These are phyloP conservation scores for Fusarium sp. DNA, from an alignment of 2,329 filamentous ascomycete species.

Conservation along the genomic window DNA sequence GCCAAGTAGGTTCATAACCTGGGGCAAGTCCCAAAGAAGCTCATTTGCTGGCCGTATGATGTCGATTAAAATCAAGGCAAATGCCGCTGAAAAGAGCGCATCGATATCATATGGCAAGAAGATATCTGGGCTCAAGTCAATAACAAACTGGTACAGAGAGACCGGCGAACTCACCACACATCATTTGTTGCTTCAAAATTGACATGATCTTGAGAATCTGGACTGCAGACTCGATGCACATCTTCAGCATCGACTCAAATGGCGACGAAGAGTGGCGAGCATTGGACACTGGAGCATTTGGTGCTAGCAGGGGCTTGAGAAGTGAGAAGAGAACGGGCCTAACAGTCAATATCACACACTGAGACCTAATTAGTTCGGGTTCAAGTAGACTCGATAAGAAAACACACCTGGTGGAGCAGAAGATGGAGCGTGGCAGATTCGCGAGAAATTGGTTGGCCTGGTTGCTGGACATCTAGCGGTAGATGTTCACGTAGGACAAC, in stretches of 20 bases:
- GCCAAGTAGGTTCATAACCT: conserved; percentile 32
- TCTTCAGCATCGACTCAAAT: conserved; percentile 38
- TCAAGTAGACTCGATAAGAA: accelerated
- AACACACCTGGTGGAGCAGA: conserved; percentile 30
- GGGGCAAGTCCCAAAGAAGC: conserved; percentile 35
- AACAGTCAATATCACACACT: conserved; percentile 38
- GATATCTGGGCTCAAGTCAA: conserved; percentile 17
- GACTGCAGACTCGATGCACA: conserved; percentile 37
- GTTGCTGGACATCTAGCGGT: conserved; percentile 14
- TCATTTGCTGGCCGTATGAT: conserved; percentile 36
- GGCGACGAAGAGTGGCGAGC: conserved; percentile 16
- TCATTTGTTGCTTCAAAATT: conserved; percentile 33
- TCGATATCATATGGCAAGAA: conserved; percentile 39
- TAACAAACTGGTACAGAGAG: background rate
- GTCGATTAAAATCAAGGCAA: conserved; percentile 34
- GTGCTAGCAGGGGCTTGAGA: conserved; percentile 24
- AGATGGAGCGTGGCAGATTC: conserved; percentile 37
- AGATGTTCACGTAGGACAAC: conserved; percentile 24
- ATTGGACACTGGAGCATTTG: background rate
- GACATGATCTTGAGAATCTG: conserved; percentile 36
- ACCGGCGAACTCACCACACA: conserved; percentile 18
- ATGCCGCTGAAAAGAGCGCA: conserved; percentile 34
- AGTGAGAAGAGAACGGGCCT: conserved; percentile 37
- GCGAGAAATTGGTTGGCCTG: conserved; percentile 25
- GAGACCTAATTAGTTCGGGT: background rate